Conservation (phyloP, 306 rosid genomes). For the Arachis hypogaea region DNA sequence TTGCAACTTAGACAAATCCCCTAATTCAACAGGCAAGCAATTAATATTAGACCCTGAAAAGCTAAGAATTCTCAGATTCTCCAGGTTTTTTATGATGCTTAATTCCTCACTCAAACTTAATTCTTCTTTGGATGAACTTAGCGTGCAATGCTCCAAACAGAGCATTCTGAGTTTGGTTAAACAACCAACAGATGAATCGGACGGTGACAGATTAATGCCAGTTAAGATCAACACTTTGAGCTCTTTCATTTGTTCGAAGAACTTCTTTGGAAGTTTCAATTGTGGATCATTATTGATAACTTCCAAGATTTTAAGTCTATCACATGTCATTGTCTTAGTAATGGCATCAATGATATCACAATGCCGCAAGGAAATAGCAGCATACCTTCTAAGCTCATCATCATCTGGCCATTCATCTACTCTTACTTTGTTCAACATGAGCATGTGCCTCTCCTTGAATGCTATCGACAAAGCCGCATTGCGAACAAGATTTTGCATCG, state of each 20-base stretch:
- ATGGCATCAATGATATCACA: conserved; percentile 4
- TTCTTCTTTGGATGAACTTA: neutral
- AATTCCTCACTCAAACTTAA: conserved; percentile 10
- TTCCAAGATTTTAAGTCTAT: conserved; percentile 4
- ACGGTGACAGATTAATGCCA: neutral
- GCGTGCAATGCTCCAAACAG: conserved; percentile 34
- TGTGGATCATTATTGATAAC: neutral
- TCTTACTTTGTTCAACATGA: neutral
- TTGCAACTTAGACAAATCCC: conserved; percentile 37
- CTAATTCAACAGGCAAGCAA: conserved; percentile 42
- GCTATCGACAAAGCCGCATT: conserved; percentile 12
- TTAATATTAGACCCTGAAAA: conserved; percentile 35
- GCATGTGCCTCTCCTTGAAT: neutral
- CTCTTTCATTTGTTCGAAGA: conserved; percentile 2
- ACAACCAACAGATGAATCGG: conserved; percentile 1
- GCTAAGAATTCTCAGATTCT: conserved; percentile 51
- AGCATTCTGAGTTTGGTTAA: conserved; percentile 33
- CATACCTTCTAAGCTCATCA: conserved; percentile 5
- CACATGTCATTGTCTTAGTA: neutral
- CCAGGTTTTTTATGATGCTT: conserved; percentile 39
- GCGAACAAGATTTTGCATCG: conserved; percentile 26
- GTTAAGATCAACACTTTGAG: conserved; percentile 27
- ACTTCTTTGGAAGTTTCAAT: neutral
- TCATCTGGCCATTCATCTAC: conserved; percentile 21
- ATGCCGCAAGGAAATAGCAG: conserved; percentile 4